These are phyloP conservation scores for Claviceps fusiformis DNA, from an alignment of 2,329 filamentous ascomycete species.

Conservation along the genomic window DNA sequence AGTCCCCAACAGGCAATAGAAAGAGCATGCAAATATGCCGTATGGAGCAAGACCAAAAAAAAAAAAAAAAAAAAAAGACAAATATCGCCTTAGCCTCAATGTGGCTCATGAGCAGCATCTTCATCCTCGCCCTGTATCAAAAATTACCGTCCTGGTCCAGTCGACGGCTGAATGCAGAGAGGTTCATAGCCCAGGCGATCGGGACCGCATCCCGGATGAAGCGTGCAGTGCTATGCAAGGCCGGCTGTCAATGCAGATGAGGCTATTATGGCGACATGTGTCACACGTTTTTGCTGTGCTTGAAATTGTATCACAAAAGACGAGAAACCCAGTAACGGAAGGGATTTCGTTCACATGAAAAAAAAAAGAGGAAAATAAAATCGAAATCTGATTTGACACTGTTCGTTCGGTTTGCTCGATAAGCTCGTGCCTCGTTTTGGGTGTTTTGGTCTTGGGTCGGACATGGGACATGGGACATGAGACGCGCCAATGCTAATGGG, in stretches of 20 bases:
- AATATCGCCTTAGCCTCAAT: neutral
- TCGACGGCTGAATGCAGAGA: constrained; percentile 3
- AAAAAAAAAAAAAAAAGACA: neutral
- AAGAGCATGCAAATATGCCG: neutral
- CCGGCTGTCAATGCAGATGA: neutral
- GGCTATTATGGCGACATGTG: neutral
- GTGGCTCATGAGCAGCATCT: neutral
- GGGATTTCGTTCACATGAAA: neutral
- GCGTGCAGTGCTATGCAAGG: neutral
- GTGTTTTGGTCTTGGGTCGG: neutral
- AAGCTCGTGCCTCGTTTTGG: neutral
- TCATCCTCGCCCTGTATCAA: neutral
- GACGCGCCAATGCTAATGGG: no score
- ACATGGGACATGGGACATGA: neutral
- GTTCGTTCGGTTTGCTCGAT: neutral
- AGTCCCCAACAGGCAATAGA: neutral
- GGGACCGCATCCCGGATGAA: neutral
- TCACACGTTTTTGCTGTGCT: neutral
- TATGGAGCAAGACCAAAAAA: neutral
- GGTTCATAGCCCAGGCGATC: constrained; percentile 1
- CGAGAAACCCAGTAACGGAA: neutral
- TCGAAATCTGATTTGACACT: neutral
- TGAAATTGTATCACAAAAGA: neutral
- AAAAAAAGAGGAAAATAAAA: neutral
- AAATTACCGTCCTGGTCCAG: neutral